phyloP scores from a whole-genome alignment of 2,329 filamentous ascomycete species.

The Monilinia fructicola region DNA sequence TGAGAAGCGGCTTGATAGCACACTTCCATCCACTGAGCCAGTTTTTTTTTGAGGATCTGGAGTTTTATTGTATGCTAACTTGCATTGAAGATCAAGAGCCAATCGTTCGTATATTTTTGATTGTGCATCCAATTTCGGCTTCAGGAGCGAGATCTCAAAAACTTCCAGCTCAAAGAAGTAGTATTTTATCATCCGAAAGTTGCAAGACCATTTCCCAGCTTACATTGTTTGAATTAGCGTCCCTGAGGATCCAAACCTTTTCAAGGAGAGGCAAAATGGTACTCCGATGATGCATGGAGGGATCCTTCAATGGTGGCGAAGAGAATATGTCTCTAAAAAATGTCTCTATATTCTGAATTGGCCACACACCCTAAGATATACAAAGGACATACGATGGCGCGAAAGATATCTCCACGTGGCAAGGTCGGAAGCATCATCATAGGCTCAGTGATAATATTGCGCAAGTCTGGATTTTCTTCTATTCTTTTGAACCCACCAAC shows the following conservation, averaged over 20 bases:
- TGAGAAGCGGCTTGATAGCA: no score
- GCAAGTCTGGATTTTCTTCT: constrained; percentile 21
- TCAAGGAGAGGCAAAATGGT: constrained; percentile 36
- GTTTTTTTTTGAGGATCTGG: neutral
- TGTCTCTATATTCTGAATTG: constrained; percentile 30
- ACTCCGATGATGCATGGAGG: constrained; percentile 34
- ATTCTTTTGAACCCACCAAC: constrained; percentile 30
- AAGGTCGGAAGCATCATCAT: constrained; percentile 32
- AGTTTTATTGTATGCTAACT: neutral
- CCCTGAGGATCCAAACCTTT: constrained; percentile 31
- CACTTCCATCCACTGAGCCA: neutral
- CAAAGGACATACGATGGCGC: constrained; percentile 33
- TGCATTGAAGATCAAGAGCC: neutral
- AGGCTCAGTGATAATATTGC: constrained; percentile 27
- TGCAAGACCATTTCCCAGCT: constrained; percentile 17
- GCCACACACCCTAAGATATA: constrained; percentile 36
- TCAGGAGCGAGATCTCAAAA: neutral
- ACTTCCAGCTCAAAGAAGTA: constrained; percentile 3
- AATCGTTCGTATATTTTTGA: neutral
- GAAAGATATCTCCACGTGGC: constrained; percentile 26
- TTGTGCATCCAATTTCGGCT: neutral
- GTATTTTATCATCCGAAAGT: constrained; percentile 9
- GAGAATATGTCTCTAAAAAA: constrained; percentile 36
- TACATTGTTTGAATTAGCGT: constrained; percentile 20
- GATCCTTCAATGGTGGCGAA: constrained; percentile 33